Evolutionary conservation across 73 alveolate genomes (phyloP), one percentile per base, ranked within the genome.

Genomic region (Effrenium voratum): DNA sequence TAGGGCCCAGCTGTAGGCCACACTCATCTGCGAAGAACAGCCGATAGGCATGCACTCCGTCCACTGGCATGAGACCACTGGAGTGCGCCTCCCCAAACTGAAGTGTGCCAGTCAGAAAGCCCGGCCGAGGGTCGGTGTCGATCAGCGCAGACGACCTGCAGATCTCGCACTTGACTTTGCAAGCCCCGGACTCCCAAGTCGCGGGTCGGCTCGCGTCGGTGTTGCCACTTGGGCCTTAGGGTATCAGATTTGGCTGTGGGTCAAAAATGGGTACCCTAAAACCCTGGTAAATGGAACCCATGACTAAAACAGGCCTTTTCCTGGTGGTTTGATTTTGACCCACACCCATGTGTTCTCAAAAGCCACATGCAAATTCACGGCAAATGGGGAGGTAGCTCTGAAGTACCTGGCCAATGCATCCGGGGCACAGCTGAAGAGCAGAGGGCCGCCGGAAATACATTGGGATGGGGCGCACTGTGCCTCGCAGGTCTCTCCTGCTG

Each of bases 1-100:
- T 90, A 5, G 95, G 85, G 32, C 68, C 70, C 92, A 47, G 75
- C 83, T 90, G 97, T 30, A 30, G 50, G n/a, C 97, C 97, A 38
- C 97, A 90, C 40, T 70, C 97, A 32, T 90, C 57, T 34, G 87
- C 97, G n/a, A 90, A 68, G 87, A 90, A 90, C 24, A 70, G 76
- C 76, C 97, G 70, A 52, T 90, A 90, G 30, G 88, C 97, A 8
- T 66, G 59, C 57, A 90, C 34, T 30, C 88, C 97, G 44, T 66
- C 59, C 60, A 86, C 82, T 68, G 80, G 80, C 94, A 86, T 86
- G 45, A 16, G 32, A 6, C 94, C 94, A 30, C 34, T 86, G 44
- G 94, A 81, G 44, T 86, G 95, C 26, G 97, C 97, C 32, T 90
- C 97, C 32, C 97, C 97, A 90, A 90, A 90, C 44, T 76, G 97